Evolutionary conservation across 1,284 basidiomycete species (phyloP), one percentile per base, ranked within the genome.

Genomic region (Trichosporon sp.): DNA sequence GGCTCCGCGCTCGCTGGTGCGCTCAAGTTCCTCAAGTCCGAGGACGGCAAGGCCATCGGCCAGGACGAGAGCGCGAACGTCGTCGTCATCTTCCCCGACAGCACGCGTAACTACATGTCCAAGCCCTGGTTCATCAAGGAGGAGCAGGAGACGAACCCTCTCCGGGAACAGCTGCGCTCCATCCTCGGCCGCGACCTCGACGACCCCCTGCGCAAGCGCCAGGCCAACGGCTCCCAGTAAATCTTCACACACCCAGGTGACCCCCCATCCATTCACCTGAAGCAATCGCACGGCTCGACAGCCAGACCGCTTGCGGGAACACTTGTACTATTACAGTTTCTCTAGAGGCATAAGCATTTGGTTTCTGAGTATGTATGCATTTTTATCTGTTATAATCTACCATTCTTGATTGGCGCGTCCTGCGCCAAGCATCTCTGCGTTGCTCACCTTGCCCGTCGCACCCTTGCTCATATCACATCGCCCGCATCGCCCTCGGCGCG

Each of bases 31-130:
- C 86, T 99, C 68, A 90, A 85, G 75, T 82, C 83, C 16, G 88
- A 89, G 8, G 87, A 88, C 68, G 96, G 94, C 0, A 86, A 86
- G 78, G 66, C 72, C 4, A 85, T 93, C 56, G 92, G 92, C 0
- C 84, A 89, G 71, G 90, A 90, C 14, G 86, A 88, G 68, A 91
- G 91, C 7, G 87, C 88, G 80, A 99, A 98, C 79, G 94, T 97
- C 4, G 92, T 99, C 0, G 87, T 98, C 3, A 79, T 99, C 51
- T 85, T 97, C 56, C 90, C 96, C 32, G 96, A 99, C 80, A 93
- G 94, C 2, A 90, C 98, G 70, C 89, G 96, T 73, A 98, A 98
- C 83, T 98, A 98, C 84, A 96, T 98, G 89, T 93, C 92, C 85
- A 97, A 96, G 73, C 75, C 77, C 11, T 84, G 83, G 83, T 83